Evolutionary conservation across 2,329 filamentous ascomycete species (phyloP), one percentile per base, ranked within the genome.

Genomic region (Aspergillus sp.): DNA sequence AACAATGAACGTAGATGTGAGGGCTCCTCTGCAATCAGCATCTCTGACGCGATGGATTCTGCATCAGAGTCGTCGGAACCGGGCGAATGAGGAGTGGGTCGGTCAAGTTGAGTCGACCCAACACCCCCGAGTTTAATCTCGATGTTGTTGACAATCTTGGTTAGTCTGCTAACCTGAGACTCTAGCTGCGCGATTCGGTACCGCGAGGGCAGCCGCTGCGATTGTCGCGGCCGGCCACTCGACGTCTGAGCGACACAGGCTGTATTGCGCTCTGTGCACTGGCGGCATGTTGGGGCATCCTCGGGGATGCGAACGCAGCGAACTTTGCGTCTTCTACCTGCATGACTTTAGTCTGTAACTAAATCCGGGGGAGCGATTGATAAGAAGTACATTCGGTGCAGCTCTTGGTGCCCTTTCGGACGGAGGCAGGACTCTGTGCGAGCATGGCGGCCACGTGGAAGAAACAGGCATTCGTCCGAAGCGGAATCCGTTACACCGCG

Each of bases 301-400:
- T 61, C 53, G 5, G 59, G 56, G 11, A 58, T 48, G 9, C 61
- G 59, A 34, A 65, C 55, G 39, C 63, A 65, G 3, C 63, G 63
- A 19, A 63, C 61, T 27, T 65, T 65, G 5, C 63, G 61, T 15
- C 63, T 54, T 40, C 63, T 59, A 44, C 63, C 63, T 65, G 19
- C 15, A 22, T 34, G 33, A 12, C 3, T 40, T 42, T 12, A 33
- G 19, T 19, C 17, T 11, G 4, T 8, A 6, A 17, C 17, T 40
- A 13, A 20, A 9, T 20, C 11, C 40, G n/a, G 40, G n/a, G 40
- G 6, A 34, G 12, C 37, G 3, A 33, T 20, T 13, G 37, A 15
- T n/a, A 8, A n/a, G 4, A 37, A 42, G 37, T 59, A 65, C 63
- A 65, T 44, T 65, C 63, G 12, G 59, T 62, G 59, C 63, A 65